Conservation (phyloP, 805 yeast genomes). For the Torulaspora franciscae region DNA sequence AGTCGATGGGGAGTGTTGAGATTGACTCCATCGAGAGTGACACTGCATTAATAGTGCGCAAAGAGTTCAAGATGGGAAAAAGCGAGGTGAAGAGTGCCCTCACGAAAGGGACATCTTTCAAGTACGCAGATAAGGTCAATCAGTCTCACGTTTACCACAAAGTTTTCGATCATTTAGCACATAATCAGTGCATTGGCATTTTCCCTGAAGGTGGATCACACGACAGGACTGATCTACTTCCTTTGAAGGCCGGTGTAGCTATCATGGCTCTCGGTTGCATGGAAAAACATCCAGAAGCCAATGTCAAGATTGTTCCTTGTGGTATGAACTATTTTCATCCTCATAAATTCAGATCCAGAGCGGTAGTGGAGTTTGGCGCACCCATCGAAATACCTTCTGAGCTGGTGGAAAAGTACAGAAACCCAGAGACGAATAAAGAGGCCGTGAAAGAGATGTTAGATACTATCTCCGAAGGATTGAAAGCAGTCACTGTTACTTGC, state of each 20-base stretch:
- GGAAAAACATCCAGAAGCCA: constrained; percentile 66
- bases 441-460: constrained; percentile 71
- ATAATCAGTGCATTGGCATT: constrained; percentile 81
- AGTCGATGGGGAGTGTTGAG: constrained; percentile 70
- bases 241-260: constrained; percentile 95
- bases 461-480: constrained; percentile 64
- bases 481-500: constrained; percentile 81
- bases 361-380: constrained; percentile 89
- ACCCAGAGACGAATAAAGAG: constrained; percentile 60
- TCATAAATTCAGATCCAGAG: constrained; percentile 90
- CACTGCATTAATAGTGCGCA: constrained; percentile 60
- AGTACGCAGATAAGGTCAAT: constrained; percentile 77
- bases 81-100: constrained; percentile 42
- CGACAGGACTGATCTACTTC: constrained; percentile 85
- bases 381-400: constrained; percentile 66
- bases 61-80: constrained; percentile 57
- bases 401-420: constrained; percentile 58
- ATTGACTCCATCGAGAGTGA: constrained; percentile 65
- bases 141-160: constrained; percentile 77
- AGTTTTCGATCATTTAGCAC: constrained; percentile 78
- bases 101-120: constrained; percentile 51
- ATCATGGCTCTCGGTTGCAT: constrained; percentile 96
- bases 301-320: constrained; percentile 87
- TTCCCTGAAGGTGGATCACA: constrained; percentile 99
- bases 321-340: constrained; percentile 98